These are phyloP conservation scores for Solanum medicagineum DNA, from an alignment of 257 asterid genomes.

Conservation along the genomic window DNA sequence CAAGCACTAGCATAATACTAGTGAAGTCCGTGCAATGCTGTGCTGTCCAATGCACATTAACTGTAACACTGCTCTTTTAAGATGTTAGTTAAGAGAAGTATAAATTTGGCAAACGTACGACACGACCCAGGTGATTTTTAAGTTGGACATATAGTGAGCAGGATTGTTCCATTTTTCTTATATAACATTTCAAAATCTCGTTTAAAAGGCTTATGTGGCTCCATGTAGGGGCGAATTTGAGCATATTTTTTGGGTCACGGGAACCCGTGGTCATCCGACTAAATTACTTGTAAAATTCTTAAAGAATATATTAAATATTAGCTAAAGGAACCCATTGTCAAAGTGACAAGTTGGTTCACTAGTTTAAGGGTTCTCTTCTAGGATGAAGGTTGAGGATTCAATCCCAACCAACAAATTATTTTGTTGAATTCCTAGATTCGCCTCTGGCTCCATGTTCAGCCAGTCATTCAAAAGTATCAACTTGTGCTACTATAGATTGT, in stretches of 20 bases:
- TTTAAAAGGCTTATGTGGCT: neutral
- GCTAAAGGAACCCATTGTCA: too few relatives aligned
- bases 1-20: neutral
- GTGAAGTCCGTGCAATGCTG: neutral
- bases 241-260: too few relatives aligned
- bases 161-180: neutral
- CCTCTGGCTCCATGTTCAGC: neutral
- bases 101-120: neutral
- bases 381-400: too few relatives aligned
- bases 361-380: too few relatives aligned
- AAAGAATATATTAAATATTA: too few relatives aligned
- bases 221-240: too few relatives aligned
- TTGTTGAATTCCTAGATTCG: too few relatives aligned
- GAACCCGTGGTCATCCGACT: too few relatives aligned
- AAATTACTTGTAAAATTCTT: too few relatives aligned
- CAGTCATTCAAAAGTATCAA: neutral
- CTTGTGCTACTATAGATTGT: neutral
- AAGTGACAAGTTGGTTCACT: too few relatives aligned
- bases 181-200: neutral
- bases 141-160: neutral
- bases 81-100: neutral
- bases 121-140: neutral
- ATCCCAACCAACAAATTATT: too few relatives aligned
- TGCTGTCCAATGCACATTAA: neutral
- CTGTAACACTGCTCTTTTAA: neutral